Evolutionary conservation across 1,139 yeast species (phyloP), one percentile per base, ranked within the genome.

Genomic region (Saccharomyces uvarum): DNA sequence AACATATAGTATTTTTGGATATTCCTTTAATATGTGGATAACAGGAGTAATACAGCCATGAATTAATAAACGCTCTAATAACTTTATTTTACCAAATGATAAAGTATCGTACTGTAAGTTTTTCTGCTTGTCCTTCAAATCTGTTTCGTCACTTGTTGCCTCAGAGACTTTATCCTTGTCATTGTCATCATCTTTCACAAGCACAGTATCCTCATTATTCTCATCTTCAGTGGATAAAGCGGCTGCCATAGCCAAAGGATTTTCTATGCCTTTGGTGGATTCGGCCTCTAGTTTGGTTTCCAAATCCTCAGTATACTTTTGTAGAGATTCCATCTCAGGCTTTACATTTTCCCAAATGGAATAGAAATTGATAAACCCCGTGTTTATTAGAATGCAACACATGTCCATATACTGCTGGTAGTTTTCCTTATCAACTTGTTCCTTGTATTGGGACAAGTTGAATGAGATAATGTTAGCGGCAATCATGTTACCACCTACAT

Each of bases 161-260:
- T 26, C 50, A 11, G 49, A 13, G 26, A 51, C 51, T n/a, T 49
- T 32, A 8, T 53, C 51, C 24, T 13, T 47, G 26, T 49, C 51
- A 26, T 49, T 49, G 29, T 52, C 53, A 2, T 48, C 51, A 9
- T 63, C 51, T 62, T 53, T 16, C 60, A 58, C 48, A 51, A 58
- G 51, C 49, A 61, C 44, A 51, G 60, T 56, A 8, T 51, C 54
- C 29, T 57, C 54, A 28, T 62, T 72, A 14, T 77, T 81, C 4
- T 78, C 86, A 16, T 81, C 86, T 24, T 85, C 95, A 51, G 83
- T 85, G 4, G 78, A 76, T 50, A 91, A 73, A 0, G 97, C 96
- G 5, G 95, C 95, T 2, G 97, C 96, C 61, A 89, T 70, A 0
- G 97, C 95, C 53, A 91, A 73, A 0, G 96, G 96, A 58, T 86